phyloP scores from a whole-genome alignment of 2,329 filamentous ascomycete species.

The Canariomyces notabilis region DNA sequence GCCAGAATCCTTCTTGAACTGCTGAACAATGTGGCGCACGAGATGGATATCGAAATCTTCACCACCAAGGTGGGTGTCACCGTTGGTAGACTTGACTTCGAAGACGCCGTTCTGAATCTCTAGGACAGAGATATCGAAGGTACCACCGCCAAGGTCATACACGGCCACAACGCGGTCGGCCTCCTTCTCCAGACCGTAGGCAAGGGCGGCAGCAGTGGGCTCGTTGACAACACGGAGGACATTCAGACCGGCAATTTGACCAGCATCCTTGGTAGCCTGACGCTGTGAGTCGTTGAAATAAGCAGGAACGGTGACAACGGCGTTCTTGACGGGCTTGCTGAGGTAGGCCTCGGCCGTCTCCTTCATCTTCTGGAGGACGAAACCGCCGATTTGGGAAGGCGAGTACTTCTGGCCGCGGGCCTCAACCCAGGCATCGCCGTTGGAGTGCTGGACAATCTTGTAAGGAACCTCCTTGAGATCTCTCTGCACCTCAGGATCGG shows the following conservation, averaged over 20 bases:
- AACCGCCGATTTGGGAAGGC: slow-evolving; percentile 95
- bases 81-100: slow-evolving; percentile 98
- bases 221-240: slow-evolving; percentile 98
- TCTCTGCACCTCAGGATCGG: slow-evolving; percentile 86
- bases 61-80: slow-evolving; percentile 96
- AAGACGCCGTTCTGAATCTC: slow-evolving; percentile 98
- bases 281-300: slow-evolving; percentile 99
- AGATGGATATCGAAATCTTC: slow-evolving; percentile 96
- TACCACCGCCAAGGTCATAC: slow-evolving; percentile 97
- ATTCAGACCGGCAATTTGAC: slow-evolving; percentile 92
- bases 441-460: slow-evolving; percentile 96
- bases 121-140: slow-evolving; percentile 96
- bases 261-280: slow-evolving; percentile 96
- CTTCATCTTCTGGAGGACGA: slow-evolving; percentile 98
- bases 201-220: slow-evolving; percentile 90
- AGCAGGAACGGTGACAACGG: slow-evolving; percentile 91
- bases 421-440: slow-evolving; percentile 94
- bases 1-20: slow-evolving; percentile 94
- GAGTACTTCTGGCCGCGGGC: slow-evolving; percentile 94
- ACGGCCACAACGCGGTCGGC: slow-evolving; percentile 85
- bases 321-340: slow-evolving; percentile 87
- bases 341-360: slow-evolving; percentile 94
- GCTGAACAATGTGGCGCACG: slow-evolving; percentile 85
- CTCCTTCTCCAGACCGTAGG: slow-evolving; percentile 95
- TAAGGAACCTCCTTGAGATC: slow-evolving; percentile 97